Percentiles rank a stretch among this genome's conserved stretches.
Conservation (phyloP, 1,139 yeast species). For the Suhomyces ambrosiae region DNA sequence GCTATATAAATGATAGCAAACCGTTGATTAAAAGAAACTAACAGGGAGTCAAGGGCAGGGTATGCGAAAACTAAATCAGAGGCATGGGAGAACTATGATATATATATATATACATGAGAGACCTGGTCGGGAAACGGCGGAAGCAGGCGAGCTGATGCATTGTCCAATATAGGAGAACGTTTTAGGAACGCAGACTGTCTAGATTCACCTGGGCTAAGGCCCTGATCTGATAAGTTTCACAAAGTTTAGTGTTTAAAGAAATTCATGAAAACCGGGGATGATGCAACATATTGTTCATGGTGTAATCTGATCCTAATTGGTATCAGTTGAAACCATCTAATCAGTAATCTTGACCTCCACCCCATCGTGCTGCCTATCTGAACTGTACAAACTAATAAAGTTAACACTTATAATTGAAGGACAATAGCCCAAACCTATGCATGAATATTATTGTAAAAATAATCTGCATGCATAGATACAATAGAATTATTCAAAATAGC, state of each 20-base stretch:
- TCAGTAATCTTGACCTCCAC: no score
- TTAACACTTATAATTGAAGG: neutral
- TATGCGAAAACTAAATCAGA: neutral
- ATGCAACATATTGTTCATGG: no score
- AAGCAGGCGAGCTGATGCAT: neutral
- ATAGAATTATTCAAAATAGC: neutral
- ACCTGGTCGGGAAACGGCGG: neutral
- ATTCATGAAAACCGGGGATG: no score
- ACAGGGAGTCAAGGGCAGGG: slow-evolving; percentile 1
- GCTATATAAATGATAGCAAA: neutral
- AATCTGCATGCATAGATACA: neutral
- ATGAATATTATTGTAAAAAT: neutral
- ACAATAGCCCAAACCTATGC: neutral
- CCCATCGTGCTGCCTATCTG: neutral
- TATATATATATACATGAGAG: neutral
- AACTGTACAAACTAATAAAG: neutral
- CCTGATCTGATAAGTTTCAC: neutral
- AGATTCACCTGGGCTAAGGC: neutral
- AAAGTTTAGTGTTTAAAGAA: no score
- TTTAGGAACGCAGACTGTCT: neutral
- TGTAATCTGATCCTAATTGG: no score
- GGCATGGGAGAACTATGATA: neutral
- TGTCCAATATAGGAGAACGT: neutral
- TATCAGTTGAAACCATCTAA: no score
- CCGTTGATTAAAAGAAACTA: slow-evolving; percentile 5